Evolutionary conservation across 2,329 filamentous ascomycete genomes (phyloP), one percentile per base, ranked within the genome.

Genomic region (Aspergillus novofumigatus): DNA sequence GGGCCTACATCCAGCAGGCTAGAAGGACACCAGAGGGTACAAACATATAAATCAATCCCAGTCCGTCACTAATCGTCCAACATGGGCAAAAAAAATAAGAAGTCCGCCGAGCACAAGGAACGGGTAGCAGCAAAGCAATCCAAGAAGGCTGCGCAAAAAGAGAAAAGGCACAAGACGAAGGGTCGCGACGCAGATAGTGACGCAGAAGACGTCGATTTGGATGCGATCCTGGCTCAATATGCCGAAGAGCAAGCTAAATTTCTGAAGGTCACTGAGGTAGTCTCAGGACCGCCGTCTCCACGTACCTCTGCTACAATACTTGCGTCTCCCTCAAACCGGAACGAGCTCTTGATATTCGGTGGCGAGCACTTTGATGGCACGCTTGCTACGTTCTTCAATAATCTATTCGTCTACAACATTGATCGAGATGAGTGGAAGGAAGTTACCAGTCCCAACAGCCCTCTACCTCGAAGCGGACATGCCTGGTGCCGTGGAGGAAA

Each of bases 311-410:
- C 91, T 7, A 91, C 90, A 0, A 78, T 99, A 58, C 82, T 97
- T 64, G 91, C 91, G 21, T 93, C 89, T 42, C 94, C 94, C 1
- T 85, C 88, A 32, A 93, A 95, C 75, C 85, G 83, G 67, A 95
- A 94, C 74, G 92, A 95, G 72, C 77, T 99, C 56, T 86, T 97
- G 63, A 78, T 97, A 4, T 99, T 95, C 73, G 94, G 93, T 17
- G 94, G 94, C 63, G 94, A 99, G 78, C 95, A 92, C 70, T 97
- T 91, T 77, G 96, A 97, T 75, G 94, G 94, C 4, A 89, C 90
- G 2, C 78, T 94, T 55, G 94, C 93, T 1, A 78, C 79, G 1
- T 89, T 89, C 73, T 88, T 80, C 74, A 88, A 87, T 68, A 86
- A 88, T 63, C 75, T 89, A 3, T 86, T 81, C 64, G 78, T 88